Conservation (phyloP, 2,329 filamentous ascomycete genomes). For the Ophiostoma quercus region DNA sequence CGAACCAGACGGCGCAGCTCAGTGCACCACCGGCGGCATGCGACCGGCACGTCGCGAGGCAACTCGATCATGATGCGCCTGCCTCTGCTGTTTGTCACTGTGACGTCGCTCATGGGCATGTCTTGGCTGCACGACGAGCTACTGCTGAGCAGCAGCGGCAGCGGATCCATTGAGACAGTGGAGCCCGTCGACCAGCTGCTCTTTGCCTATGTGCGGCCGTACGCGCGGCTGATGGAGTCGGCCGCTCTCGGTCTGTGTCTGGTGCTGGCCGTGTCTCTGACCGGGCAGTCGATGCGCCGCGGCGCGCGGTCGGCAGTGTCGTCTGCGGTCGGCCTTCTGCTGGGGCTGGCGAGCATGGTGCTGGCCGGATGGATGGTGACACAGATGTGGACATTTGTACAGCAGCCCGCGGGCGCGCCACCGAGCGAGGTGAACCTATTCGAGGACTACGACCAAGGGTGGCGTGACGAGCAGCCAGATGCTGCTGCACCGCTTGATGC, state of each 20-base stretch:
- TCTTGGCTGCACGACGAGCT: not conserved
- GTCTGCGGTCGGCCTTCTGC: conserved; percentile 13
- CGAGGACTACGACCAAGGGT: conserved; percentile 3
- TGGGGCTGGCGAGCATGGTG: conserved; percentile 22
- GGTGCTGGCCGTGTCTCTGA: conserved; percentile 20
- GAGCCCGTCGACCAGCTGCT: conserved; percentile 12
- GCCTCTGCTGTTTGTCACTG: not conserved
- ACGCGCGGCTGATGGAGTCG: conserved; percentile 21
- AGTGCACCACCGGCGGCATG: not conserved
- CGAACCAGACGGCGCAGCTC: not conserved
- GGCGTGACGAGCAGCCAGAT: not conserved
- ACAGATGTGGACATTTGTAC: conserved; percentile 19
- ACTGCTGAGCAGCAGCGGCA: not conserved
- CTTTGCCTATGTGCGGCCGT: conserved; percentile 17
- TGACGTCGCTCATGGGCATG: not conserved
- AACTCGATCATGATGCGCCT: not conserved
- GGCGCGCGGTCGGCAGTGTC: conserved; percentile 10
- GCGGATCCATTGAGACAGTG: not conserved
- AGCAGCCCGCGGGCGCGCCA: not conserved
- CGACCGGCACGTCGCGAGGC: not conserved
- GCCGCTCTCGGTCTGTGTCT: conserved; percentile 23
- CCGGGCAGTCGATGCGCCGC: conserved; percentile 19
- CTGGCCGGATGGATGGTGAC: conserved; percentile 25
- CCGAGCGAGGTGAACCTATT: not conserved
- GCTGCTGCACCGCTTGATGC: not conserved